Base-by-base conservation (phyloP, 2,329 filamentous ascomycete species). In the Dactylellina sp. region DNA sequence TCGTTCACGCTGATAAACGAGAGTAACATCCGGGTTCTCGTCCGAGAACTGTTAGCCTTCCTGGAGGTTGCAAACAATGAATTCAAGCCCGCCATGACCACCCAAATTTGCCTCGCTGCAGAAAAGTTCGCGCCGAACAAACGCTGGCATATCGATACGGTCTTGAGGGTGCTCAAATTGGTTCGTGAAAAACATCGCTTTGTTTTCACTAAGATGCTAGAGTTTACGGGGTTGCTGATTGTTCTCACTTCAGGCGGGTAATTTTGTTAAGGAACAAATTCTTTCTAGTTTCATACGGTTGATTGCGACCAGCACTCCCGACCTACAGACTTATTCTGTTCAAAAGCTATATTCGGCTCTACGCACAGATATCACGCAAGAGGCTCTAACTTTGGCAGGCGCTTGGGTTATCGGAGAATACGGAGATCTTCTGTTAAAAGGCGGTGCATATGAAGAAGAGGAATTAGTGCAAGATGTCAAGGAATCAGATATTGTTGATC, bases 1-100 rank as follows among this genome's bases (percentile, higher is more conserved):
- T 98, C 95, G 82, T 99, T 99, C 80, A 99, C 96, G 2, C 85
- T 99, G 59, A 97, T 99, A 82, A 98, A 99, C 81, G 95, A 98
- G 80, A 88, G 89, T 81, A 99, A 99, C 79, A 93, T 99, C 37
- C 89, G 95, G 40, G 91, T 98, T 2, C 86, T 99, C 40, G 95
- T 99, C 72, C 86, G 96, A 76, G 96, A 99, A 80, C 85, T 99
- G 42, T 85, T 99, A 46, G 93, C 95, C 5, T 99, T 99, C 85
- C 83, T 99, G 68, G 95, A 99, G 81, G 93, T 97, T 57, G 94
- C 96, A 62, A 95, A 99, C 79, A 97, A 96, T 77, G 95, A 99
- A 81, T 99, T 99, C 84, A 99, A 99, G 83, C 92, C 95, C 5
- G 92, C 92, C 60, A 97, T 99, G 93, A 99, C 95, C 1, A 95